Percentiles rank a stretch among this genome's conserved stretches.
phyloP scores from a whole-genome alignment of 2,329 filamentous ascomycete species.

The Ceratocystis variospora region DNA sequence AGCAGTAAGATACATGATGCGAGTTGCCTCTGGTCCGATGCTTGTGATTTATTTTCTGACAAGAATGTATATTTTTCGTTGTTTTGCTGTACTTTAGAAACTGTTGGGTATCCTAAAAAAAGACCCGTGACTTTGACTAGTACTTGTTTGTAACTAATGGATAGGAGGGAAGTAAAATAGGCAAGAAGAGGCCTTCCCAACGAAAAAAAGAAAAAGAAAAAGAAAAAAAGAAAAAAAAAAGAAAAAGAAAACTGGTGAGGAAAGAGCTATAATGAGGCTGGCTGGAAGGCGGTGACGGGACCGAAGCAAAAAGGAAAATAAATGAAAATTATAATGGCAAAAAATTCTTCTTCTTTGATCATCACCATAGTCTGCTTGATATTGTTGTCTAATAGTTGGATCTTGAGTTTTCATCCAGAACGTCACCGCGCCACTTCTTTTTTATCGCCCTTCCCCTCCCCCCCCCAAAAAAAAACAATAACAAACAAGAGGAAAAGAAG shows the following conservation, averaged over 20 bases:
- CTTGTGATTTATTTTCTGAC: not conserved
- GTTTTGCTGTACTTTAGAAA: not conserved
- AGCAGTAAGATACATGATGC: not conserved
- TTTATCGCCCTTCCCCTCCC: not conserved
- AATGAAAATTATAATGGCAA: not conserved
- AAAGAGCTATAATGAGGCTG: too few species aligned
- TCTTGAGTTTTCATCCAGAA: not conserved
- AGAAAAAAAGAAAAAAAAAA: too few species aligned
- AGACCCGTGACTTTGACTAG: not conserved
- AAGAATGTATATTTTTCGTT: not conserved
- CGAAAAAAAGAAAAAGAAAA: too few species aligned
- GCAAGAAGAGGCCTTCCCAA: too few species aligned
- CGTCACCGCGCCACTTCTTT: constrained; percentile 5
- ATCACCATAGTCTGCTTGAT: not conserved
- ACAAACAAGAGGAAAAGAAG: not conserved
- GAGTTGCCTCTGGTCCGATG: not conserved
- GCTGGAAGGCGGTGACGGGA: too few species aligned
- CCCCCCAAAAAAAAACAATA: not conserved
- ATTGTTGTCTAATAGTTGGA: not conserved
- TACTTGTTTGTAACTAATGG: not conserved
- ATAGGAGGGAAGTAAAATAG: too few species aligned
- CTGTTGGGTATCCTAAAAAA: not conserved
- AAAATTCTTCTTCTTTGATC: not conserved
- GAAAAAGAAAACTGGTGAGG: too few species aligned
- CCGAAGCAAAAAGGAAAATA: too few species aligned